phyloP scores from a whole-genome alignment of 305 asterid genomes.

The Fraxinus xanthoxyloides region DNA sequence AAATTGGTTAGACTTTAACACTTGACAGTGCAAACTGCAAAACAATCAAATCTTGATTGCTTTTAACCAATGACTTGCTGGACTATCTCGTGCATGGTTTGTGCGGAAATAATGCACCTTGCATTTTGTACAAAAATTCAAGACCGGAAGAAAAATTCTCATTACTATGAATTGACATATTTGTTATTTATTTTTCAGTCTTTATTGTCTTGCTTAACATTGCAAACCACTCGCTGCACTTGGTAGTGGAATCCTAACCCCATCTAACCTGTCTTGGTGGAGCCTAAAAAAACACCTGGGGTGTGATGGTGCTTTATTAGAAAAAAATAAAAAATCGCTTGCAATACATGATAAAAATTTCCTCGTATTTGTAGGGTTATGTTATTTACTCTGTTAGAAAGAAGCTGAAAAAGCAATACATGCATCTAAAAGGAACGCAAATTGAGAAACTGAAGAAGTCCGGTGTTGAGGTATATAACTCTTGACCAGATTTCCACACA shows the following conservation, averaged over 20 bases:
- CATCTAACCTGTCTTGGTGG: neutral
- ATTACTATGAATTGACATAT: neutral
- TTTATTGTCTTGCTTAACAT: slow-evolving; percentile 2
- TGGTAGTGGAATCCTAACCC: neutral
- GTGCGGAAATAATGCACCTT: neutral
- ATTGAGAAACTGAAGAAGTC: slow-evolving; percentile 95
- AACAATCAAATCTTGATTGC: neutral
- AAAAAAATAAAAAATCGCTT: no score
- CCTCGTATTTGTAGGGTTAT: slow-evolving; percentile 66
- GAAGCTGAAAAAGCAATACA: slow-evolving; percentile 86
- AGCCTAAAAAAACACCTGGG: neutral
- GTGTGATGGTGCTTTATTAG: neutral
- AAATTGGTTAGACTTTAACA: neutral
- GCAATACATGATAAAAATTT: neutral
- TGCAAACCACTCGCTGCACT: neutral
- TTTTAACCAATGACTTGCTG: neutral
- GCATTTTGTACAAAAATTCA: neutral
- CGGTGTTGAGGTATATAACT: slow-evolving; percentile 69
- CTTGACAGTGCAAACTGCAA: neutral
- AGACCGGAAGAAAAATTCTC: neutral
- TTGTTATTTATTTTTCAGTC: neutral
- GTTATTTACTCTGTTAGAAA: slow-evolving; percentile 86
- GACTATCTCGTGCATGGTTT: neutral
- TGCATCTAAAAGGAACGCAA: slow-evolving; percentile 82
- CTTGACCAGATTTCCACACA: slow-evolving; percentile 8